These are phyloP conservation scores for Pythium phragmiticola DNA, from an alignment of 352 stramenopile species.

Conservation along the genomic window DNA sequence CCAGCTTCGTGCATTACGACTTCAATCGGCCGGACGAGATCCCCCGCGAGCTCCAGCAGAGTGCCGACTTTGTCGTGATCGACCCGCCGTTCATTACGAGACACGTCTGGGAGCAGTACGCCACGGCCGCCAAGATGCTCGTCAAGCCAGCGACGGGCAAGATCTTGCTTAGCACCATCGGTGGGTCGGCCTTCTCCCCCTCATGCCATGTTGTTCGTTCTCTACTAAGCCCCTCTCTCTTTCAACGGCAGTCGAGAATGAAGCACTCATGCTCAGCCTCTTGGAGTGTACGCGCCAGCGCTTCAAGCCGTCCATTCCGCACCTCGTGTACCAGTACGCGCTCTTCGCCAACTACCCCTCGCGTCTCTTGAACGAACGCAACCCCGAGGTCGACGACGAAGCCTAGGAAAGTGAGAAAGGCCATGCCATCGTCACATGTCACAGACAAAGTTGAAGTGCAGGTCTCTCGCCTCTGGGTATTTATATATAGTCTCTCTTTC, in stretches of 20 bases:
- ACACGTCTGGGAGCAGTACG: conserved; percentile 91
- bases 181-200: conserved; percentile 28
- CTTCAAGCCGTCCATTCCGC: conserved; percentile 91
- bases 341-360: conserved; percentile 92
- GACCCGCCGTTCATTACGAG: conserved; percentile 95
- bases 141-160: conserved; percentile 53
- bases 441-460: neutral
- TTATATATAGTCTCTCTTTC: too few species aligned
- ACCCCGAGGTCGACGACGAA: conserved; percentile 68
- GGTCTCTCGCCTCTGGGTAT: neutral
- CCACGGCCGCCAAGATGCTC: conserved; percentile 62
- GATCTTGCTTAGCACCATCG: conserved; percentile 90
- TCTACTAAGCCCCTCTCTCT: too few species aligned
- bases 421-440: conserved; percentile 10
- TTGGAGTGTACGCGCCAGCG: conserved; percentile 57
- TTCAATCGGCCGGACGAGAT: conserved; percentile 85
- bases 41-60: conserved; percentile 41
- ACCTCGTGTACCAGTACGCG: conserved; percentile 95
- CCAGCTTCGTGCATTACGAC: conserved; percentile 87
- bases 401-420: neutral
- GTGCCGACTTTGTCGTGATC: conserved; percentile 91
- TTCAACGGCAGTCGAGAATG: conserved; percentile 81
- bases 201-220: neutral
- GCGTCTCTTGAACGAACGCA: conserved; percentile 44
- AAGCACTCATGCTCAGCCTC: conserved; percentile 78